These are phyloP conservation scores for Geotrichum restrictum DNA, from an alignment of 1,139 yeast species.

Conservation along the genomic window DNA sequence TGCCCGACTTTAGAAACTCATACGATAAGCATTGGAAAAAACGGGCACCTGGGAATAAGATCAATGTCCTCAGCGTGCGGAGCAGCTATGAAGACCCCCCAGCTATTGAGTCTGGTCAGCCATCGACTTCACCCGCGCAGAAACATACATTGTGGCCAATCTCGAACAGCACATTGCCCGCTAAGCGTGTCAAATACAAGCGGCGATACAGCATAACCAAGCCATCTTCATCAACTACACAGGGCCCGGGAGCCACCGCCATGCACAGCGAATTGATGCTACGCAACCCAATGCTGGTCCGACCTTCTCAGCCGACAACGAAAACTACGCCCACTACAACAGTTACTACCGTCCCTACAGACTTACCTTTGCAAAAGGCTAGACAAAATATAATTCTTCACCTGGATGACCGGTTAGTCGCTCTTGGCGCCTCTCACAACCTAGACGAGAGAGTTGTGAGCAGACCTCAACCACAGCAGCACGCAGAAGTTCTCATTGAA, in stretches of 20 bases:
- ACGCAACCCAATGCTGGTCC: conserved; percentile 11
- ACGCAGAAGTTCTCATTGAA: conserved; percentile 46
- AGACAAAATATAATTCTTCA: conserved; percentile 4
- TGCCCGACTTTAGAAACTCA: background rate
- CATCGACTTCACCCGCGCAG: background rate
- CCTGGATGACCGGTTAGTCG: background rate
- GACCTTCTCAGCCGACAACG: conserved; percentile 2
- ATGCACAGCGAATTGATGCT: conserved; percentile 12
- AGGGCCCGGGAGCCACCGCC: conserved; percentile 3
- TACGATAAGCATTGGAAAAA: background rate
- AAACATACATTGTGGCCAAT: background rate
- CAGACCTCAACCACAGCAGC: background rate
- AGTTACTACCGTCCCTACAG: background rate
- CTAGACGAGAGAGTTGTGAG: background rate
- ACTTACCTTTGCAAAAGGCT: background rate
- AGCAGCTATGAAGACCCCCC: background rate
- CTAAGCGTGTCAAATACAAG: conserved; percentile 2
- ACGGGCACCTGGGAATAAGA: background rate
- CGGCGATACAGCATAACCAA: background rate
- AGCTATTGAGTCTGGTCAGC: no score
- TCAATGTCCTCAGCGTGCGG: background rate
- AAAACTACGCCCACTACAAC: background rate
- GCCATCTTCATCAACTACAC: background rate
- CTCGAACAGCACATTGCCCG: background rate
- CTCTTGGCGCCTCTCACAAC: background rate